These are phyloP conservation scores for Backusella australiensis DNA, from an alignment of 192 early-diverging fungal species.

Conservation along the genomic window DNA sequence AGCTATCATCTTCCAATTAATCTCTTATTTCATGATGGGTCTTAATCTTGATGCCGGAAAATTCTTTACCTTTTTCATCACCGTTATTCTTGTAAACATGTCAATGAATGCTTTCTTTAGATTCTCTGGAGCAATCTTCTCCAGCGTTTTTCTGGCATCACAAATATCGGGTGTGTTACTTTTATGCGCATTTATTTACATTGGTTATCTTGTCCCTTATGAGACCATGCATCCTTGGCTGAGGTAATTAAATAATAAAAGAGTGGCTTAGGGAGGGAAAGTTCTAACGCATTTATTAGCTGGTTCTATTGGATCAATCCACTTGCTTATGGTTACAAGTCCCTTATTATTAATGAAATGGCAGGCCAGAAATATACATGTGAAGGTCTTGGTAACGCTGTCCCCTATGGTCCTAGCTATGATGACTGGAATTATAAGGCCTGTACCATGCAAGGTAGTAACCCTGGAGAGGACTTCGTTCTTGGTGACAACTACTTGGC, in stretches of 20 bases:
- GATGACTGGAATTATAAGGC: constrained; percentile 37
- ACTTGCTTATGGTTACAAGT: constrained; percentile 62
- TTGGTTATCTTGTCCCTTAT: constrained; percentile 60
- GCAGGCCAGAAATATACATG: constrained; percentile 27
- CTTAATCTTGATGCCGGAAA: constrained; percentile 46
- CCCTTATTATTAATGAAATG: constrained; percentile 72
- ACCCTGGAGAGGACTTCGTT: constrained; percentile 52
- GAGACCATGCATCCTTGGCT: constrained; percentile 49
- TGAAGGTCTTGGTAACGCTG: constrained; percentile 26
- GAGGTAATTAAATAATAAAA: too few species aligned
- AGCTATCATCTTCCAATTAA: constrained; percentile 52
- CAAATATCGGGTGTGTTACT: constrained; percentile 52
- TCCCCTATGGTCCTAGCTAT: constrained; percentile 36
- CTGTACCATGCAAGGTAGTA: constrained; percentile 64
- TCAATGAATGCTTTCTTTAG: constrained; percentile 60
- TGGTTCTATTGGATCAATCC: constrained; percentile 61
- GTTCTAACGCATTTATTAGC: too few species aligned
- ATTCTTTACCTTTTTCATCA: constrained; percentile 58
- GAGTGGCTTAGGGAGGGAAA: too few species aligned
- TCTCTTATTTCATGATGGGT: constrained; percentile 65
- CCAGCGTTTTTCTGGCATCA: constrained; percentile 51
- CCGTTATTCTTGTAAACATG: constrained; percentile 52
- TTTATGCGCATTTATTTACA: constrained; percentile 50
- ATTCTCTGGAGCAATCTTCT: constrained; percentile 48
- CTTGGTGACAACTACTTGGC: constrained; percentile 58